Base-by-base conservation (phyloP, 2,329 filamentous ascomycete species). In the Parasarocladium wereldwijsianum region DNA sequence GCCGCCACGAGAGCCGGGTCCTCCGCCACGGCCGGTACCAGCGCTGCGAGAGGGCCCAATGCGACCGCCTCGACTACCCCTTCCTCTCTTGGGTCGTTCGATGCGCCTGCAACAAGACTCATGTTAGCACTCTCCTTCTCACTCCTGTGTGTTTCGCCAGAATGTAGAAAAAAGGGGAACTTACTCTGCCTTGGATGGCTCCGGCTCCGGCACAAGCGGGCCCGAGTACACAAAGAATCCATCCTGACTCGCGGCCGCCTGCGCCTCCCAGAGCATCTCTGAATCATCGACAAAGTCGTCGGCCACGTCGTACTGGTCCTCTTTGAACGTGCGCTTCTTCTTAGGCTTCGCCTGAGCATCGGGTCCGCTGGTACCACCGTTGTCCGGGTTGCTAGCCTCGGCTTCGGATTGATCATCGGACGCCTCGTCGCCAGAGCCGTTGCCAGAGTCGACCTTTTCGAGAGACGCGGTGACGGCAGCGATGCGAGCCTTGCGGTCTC, bases 201-300 rank as follows among this genome's bases (percentile, higher is more conserved):
- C 80, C 14, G 77, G 81, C 53, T 93, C 85, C 5, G 80, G 80
- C 14, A 96, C 70, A 26, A 98, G 61, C 7, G 87, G 87, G 4
- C 90, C 90, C 36, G 83, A 92, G 54, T 94, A 98, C 2, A 98
- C 90, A 50, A 96, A 98, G 60, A 96, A 98, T 1, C 90, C 90
- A 49, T 96, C 90, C 42, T 87, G 83, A 40, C 83, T 87, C 26
- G 90, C 86, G 4, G 87, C 85, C 6, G 87, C 87, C 49, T 93
- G 82, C 46, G 93, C 84, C 54, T 96, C 84, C 87, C 87, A 96
- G 1, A 92, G 66, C 47, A 94, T 54, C 51, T 98, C 90, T 2
- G 85, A 92, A 48, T 98, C 90, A 45, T 98, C 90, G 33, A 87
- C 73, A 53, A 87, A 87, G 31, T 78, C 80, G 44, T 86, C 81